phyloP scores from a whole-genome alignment of 768 basidiomycete genomes.

The Suillus discolor region DNA sequence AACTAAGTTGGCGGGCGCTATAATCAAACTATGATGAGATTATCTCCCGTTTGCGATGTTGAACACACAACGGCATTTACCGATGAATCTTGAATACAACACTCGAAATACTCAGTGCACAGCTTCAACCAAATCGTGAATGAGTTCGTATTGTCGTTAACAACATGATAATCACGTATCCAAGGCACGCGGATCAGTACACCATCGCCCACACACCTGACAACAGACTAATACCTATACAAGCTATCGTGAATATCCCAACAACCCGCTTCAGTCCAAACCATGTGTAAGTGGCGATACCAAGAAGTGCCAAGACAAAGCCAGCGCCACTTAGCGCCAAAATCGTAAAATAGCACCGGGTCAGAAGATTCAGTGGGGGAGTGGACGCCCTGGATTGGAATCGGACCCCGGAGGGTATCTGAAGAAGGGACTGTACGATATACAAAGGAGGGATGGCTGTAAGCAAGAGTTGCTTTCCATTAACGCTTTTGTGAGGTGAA shows the following conservation, averaged over 20 bases:
- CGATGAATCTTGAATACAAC: neutral
- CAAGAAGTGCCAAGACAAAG: slow-evolving; percentile 27
- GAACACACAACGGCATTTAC: too few relatives aligned
- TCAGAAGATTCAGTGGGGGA: slow-evolving; percentile 24
- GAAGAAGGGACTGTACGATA: neutral
- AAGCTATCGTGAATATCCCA: slow-evolving; percentile 30
- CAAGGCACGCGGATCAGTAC: neutral
- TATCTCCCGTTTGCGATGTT: too few relatives aligned
- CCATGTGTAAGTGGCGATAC: slow-evolving; percentile 31
- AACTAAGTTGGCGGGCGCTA: too few relatives aligned
- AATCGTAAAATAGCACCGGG: slow-evolving; percentile 28
- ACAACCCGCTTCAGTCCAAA: slow-evolving; percentile 23
- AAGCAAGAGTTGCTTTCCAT: neutral
- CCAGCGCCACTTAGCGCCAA: slow-evolving; percentile 26
- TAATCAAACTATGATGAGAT: too few relatives aligned
- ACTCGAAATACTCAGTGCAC: neutral
- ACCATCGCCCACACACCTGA: slow-evolving; percentile 28
- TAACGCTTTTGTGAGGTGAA: neutral
- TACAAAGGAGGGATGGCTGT: neutral
- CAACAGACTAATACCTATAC: slow-evolving; percentile 23
- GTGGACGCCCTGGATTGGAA: neutral
- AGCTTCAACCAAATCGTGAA: neutral
- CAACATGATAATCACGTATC: neutral
- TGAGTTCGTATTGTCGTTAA: neutral
- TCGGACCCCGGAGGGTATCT: neutral